Evolutionary conservation across 192 early-diverging fungal species (phyloP).

Genomic region (Coemansia sp.): DNA sequence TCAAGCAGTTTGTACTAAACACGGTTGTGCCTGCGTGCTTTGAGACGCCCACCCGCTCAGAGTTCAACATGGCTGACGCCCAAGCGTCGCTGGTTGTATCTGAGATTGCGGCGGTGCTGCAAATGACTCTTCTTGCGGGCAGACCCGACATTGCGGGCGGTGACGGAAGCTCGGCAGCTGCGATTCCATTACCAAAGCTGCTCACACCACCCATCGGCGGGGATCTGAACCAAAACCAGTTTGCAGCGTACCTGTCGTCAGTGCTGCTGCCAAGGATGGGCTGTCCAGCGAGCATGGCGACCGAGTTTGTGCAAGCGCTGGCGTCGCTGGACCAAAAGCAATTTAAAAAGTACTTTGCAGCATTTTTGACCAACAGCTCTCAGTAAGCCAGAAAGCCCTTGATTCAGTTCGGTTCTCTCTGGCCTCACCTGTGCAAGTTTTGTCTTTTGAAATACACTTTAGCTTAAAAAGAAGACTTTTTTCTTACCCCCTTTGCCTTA

Average conservation of each 20-base stretch:
- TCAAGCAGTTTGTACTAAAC: slow-evolving; percentile 75
- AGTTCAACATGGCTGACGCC: slow-evolving; percentile 75
- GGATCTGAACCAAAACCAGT: slow-evolving; percentile 46
- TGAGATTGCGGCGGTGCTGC: slow-evolving; percentile 54
- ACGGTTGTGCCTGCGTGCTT: slow-evolving; percentile 75
- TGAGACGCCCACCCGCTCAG: slow-evolving; percentile 71
- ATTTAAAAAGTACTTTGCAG: slow-evolving; percentile 70
- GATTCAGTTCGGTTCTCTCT: too few relatives aligned
- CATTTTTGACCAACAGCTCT: slow-evolving; percentile 32
- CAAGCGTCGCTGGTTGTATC: slow-evolving; percentile 67
- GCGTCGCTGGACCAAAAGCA: slow-evolving; percentile 64
- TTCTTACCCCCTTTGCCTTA: not conserved
- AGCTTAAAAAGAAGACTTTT: not conserved
- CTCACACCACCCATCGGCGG: slow-evolving; percentile 36
- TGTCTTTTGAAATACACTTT: too few relatives aligned
- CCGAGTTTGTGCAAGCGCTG: slow-evolving; percentile 75
- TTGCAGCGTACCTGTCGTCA: slow-evolving; percentile 38
- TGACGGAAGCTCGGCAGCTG: slow-evolving; percentile 24
- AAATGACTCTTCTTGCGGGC: slow-evolving; percentile 50
- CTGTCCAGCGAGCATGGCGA: slow-evolving; percentile 64
- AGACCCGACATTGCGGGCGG: slow-evolving; percentile 32
- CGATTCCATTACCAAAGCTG: slow-evolving; percentile 33
- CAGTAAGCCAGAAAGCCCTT: not conserved
- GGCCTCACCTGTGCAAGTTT: too few relatives aligned
- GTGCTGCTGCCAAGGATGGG: slow-evolving; percentile 43